Evolutionary conservation across 805 yeast species (phyloP).

Genomic region (Ogataea chonburiensis): DNA sequence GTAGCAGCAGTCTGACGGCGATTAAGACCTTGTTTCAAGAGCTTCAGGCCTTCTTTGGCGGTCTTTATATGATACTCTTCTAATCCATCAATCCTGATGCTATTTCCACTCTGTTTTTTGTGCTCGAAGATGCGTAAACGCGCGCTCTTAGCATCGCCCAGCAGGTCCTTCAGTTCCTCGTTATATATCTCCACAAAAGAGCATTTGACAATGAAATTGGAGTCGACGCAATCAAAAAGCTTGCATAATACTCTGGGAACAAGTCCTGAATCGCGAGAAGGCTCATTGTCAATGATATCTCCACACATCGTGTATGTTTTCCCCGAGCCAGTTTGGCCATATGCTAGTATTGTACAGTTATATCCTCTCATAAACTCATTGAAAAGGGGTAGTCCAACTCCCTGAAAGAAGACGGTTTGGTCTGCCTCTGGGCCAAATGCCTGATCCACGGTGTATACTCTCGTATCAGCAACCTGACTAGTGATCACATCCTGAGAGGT

Average conservation of each 20-base stretch:
- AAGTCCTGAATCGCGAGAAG: conserved; percentile 42
- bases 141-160: conserved; percentile 35
- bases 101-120: conserved; percentile 20
- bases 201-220: conserved; percentile 43
- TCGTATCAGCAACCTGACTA: conserved; percentile 27
- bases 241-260: conserved; percentile 48
- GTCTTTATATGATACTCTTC: conserved; percentile 57
- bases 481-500: conserved; percentile 28
- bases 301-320: conserved; percentile 64
- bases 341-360: conserved; percentile 56
- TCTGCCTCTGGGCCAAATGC: conserved; percentile 54
- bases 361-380: conserved; percentile 49
- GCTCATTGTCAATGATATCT: conserved; percentile 29
- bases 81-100: conserved; percentile 59
- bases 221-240: conserved; percentile 37
- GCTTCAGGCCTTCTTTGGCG: conserved; percentile 54
- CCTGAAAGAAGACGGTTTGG: conserved; percentile 44
- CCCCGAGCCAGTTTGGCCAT: conserved; percentile 64
- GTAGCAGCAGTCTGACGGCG: conserved; percentile 69
- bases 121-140: conserved; percentile 42
- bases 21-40: conserved; percentile 55
- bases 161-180: conserved; percentile 42
- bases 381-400: conserved; percentile 48
- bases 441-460: conserved; percentile 52
- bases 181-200: conserved; percentile 56